phyloP scores from a whole-genome alignment of 2,329 filamentous ascomycete genomes.

The Colletotrichum sansevieriae region DNA sequence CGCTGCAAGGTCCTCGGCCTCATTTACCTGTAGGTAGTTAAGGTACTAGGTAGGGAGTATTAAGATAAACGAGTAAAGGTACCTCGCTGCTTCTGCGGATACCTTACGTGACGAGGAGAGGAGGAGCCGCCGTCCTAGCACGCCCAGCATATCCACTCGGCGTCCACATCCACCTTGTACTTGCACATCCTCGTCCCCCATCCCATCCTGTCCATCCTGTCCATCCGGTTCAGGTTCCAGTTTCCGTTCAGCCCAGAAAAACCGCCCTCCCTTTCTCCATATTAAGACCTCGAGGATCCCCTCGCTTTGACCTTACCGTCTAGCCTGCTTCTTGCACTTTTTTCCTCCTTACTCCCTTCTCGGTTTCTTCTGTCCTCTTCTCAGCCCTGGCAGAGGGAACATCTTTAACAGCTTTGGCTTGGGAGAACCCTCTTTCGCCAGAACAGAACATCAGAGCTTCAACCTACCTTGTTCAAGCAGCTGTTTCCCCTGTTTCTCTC shows the following conservation, averaged over 20 bases:
- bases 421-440: not conserved
- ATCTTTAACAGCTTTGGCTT: not conserved
- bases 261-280: slow-evolving; percentile 35
- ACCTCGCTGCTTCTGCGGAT: not conserved
- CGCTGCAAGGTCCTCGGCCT: no score
- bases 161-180: not conserved
- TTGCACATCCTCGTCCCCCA: slow-evolving; percentile 15
- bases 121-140: slow-evolving; percentile 29
- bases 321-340: not conserved
- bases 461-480: not conserved
- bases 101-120: slow-evolving; percentile 16
- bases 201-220: not conserved
- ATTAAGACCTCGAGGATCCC: slow-evolving; percentile 41
- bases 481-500: not conserved
- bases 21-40: no score
- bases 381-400: slow-evolving; percentile 8
- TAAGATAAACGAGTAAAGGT: not conserved
- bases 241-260: slow-evolving; percentile 29
- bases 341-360: not conserved
- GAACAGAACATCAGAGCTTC: not conserved
- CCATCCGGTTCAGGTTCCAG: slow-evolving; percentile 13
- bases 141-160: slow-evolving; percentile 34
- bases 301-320: slow-evolving; percentile 26
- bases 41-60: no score
- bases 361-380: slow-evolving; percentile 9